Evolutionary conservation across 2,329 filamentous ascomycete genomes (phyloP).

Genomic region (Epichloe gansuensis): DNA sequence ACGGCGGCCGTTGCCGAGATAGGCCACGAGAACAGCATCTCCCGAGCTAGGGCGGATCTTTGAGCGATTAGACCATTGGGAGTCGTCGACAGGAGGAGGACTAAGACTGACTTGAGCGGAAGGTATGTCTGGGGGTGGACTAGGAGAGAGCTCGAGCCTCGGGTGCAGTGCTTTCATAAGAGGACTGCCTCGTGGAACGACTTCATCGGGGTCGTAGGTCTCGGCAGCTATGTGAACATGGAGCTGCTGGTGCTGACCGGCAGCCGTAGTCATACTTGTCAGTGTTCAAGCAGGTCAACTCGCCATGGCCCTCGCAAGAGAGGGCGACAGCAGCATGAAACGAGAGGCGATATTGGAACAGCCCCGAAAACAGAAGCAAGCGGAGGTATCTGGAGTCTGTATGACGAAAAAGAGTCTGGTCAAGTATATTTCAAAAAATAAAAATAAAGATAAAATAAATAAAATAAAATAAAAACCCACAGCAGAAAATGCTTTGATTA

Average conservation of each 20-base stretch:
- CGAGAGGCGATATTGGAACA: neutral
- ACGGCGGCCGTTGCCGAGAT: conserved; percentile 50
- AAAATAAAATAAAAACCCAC: neutral
- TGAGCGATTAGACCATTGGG: conserved; percentile 38
- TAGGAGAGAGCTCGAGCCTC: conserved; percentile 20
- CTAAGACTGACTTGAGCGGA: conserved; percentile 23
- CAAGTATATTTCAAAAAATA: neutral
- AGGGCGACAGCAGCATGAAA: conserved; percentile 7
- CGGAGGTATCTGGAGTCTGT: neutral
- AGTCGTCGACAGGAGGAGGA: conserved; percentile 20
- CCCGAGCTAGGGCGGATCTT: conserved; percentile 46
- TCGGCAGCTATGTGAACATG: conserved; percentile 18
- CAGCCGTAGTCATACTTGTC: conserved; percentile 29
- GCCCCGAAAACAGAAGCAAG: neutral
- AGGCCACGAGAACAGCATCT: conserved; percentile 55
- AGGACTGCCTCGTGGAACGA: conserved; percentile 28
- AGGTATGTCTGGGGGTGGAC: conserved; percentile 25
- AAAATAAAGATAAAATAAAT: neutral
- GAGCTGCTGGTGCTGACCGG: conserved; percentile 21
- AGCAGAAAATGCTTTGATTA: neutral
- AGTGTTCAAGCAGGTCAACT: conserved; percentile 18
- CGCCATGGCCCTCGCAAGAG: conserved; percentile 20
- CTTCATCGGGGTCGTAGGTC: conserved; percentile 33
- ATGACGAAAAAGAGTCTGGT: neutral
- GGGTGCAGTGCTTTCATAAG: conserved; percentile 23